Base-by-base conservation (phyloP, 148 eudicot species). In the Mesembryanthemum crystallinum region DNA sequence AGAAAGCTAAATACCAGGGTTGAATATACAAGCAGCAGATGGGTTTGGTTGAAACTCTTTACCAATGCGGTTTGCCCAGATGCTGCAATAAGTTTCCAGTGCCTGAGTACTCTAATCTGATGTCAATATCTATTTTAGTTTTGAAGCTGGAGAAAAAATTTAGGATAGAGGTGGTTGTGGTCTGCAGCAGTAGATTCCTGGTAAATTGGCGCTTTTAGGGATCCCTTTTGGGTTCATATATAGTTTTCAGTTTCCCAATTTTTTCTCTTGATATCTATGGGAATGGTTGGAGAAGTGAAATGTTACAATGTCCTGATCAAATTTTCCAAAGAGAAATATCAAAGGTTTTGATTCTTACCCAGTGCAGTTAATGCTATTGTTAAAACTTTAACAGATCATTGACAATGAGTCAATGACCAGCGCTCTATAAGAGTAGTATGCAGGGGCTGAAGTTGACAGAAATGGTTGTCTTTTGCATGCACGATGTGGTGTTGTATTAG, bases 41-140 rank as follows among this genome's bases (percentile, higher is more conserved):
- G 69, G 69, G 47, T 64, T 29, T n/a, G 27, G 27, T 57, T 57
- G 69, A 62, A 8, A 28, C 52, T 37, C 28, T 70, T 32, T 23
- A 74, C 51, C 45, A 52, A 47, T 60, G 67, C 32, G 70, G 79
- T 76, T 83, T 79, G 81, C 65, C 74, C 74, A 77, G 73, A 64
- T 51, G 65, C 71, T 76, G 79, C 73, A 86, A 83, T 86, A 83
- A 86, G 78, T 78, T 78, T 77, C 57, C 55, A 49, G 55, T 67
- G 64, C 85, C 85, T 75, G 78, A 51, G 74, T 83, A 43, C 67
- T 78, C 78, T 57, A 64, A 69, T 77, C 67, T 72, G 69, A 72
- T 72, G 81, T 73, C 77, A 67, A 77, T 74, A 59, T 32, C 74
- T 68, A 45, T 59, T 68, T 59, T 57, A n/a, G 74, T 54, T 70